Conservation (phyloP, 176 grass and related monocot genomes). For the Eragrostis curvula region DNA sequence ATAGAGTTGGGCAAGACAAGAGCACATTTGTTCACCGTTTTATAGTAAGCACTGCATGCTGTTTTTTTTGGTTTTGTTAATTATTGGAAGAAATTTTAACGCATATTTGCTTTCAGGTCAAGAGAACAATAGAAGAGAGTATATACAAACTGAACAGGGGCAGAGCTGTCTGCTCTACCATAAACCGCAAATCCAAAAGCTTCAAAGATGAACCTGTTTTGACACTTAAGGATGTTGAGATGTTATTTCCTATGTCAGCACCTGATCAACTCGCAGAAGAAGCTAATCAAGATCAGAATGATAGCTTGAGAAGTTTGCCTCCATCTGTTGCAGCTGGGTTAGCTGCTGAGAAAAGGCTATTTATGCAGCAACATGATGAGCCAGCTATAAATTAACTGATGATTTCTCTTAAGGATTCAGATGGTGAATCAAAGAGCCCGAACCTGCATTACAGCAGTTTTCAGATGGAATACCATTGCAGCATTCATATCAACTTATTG, state of each 20-base stretch:
- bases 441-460: neutral
- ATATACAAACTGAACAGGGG: constrained; percentile 82
- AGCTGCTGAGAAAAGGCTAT: constrained; percentile 82
- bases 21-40: constrained; percentile 93
- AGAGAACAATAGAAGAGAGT: constrained; percentile 91
- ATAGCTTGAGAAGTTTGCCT: constrained; percentile 70
- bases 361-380: constrained; percentile 44
- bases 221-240: constrained; percentile 83
- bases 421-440: neutral
- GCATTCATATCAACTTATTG: neutral
- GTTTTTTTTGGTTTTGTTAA: neutral
- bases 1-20: constrained; percentile 94
- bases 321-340: constrained; percentile 82
- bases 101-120: constrained; percentile 59
- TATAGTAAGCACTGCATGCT: constrained; percentile 53
- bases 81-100: neutral
- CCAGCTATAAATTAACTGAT: neutral
- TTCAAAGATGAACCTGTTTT: constrained; percentile 81
- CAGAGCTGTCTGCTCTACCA: constrained; percentile 64
- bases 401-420: neutral
- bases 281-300: constrained; percentile 33
- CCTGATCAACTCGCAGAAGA: constrained; percentile 52
- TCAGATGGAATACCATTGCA: neutral
- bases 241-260: constrained; percentile 59
- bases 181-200: constrained; percentile 67